Conservation (phyloP, 176 grass and related monocot species). For the Bonia amplexicaulis region DNA sequence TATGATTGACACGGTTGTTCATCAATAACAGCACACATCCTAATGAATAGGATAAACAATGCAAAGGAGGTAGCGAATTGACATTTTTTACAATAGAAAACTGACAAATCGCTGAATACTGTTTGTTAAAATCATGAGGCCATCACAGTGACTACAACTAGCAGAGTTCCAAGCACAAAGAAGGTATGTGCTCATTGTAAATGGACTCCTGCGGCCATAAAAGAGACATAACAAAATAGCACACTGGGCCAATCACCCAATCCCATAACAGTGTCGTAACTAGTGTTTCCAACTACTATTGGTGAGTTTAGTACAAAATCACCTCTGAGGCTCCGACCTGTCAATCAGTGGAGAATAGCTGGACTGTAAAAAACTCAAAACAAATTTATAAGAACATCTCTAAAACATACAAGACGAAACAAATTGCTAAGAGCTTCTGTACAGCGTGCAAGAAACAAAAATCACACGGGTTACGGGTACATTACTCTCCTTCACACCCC, state of each 20-base stretch:
- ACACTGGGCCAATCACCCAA: background rate
- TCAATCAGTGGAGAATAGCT: background rate
- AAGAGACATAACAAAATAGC: background rate
- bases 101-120: background rate
- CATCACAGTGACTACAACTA: background rate
- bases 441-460: background rate
- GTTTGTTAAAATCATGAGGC: background rate
- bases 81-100: background rate
- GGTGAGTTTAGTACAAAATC: background rate
- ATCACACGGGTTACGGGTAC: background rate
- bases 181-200: background rate
- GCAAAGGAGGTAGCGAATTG: background rate
- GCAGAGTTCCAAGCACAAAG: background rate
- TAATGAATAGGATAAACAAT: background rate
- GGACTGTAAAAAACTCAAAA: background rate
- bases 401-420: background rate
- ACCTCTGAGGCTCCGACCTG: background rate
- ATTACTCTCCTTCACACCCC: background rate
- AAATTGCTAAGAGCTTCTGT: background rate
- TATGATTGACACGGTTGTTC: background rate
- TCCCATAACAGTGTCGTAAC: background rate
- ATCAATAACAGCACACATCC: background rate
- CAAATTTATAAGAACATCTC: background rate
- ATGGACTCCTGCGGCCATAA: background rate
- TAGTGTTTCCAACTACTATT: background rate